phyloP scores from a whole-genome alignment of 352 stramenopile genomes.

The Pythium rishiriense region DNA sequence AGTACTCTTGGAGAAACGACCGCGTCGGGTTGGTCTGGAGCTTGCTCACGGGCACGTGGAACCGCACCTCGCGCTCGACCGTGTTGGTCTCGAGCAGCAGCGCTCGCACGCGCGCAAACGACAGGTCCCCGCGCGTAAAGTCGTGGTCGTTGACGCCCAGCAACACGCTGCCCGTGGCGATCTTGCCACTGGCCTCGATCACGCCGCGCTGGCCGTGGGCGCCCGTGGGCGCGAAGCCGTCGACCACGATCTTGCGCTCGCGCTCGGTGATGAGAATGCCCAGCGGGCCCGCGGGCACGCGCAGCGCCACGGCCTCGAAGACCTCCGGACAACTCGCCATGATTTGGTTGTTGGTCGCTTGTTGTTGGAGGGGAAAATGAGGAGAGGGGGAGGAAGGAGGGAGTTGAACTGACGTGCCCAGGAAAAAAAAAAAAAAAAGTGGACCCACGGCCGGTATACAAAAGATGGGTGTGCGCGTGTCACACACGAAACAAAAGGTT shows the following conservation, averaged over 20 bases:
- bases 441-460: conserved; percentile 4
- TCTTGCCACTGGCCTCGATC: conserved; percentile 28
- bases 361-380: conserved; percentile 2
- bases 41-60: conserved; percentile 53
- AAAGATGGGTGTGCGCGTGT: conserved; percentile 18
- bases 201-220: conserved; percentile 42
- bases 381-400: not conserved
- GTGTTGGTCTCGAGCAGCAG: conserved; percentile 67
- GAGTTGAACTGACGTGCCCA: conserved; percentile 5
- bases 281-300: conserved; percentile 62
- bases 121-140: conserved; percentile 47
- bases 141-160: conserved; percentile 75
- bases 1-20: conserved; percentile 64
- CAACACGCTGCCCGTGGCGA: conserved; percentile 45
- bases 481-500: conserved; percentile 12
- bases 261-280: conserved; percentile 78
- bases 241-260: conserved; percentile 54
- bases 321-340: conserved; percentile 21
- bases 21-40: conserved; percentile 40
- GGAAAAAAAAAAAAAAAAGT: not conserved
- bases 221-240: conserved; percentile 69
- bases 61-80: conserved; percentile 58
- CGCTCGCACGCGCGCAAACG: conserved; percentile 71
- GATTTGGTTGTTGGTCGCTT: conserved; percentile 34
- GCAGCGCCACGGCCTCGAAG: conserved; percentile 54